Evolutionary conservation across 2,329 filamentous ascomycete genomes (phyloP), one percentile per base, ranked within the genome.

Genomic region (Cladosporium halotolerans): DNA sequence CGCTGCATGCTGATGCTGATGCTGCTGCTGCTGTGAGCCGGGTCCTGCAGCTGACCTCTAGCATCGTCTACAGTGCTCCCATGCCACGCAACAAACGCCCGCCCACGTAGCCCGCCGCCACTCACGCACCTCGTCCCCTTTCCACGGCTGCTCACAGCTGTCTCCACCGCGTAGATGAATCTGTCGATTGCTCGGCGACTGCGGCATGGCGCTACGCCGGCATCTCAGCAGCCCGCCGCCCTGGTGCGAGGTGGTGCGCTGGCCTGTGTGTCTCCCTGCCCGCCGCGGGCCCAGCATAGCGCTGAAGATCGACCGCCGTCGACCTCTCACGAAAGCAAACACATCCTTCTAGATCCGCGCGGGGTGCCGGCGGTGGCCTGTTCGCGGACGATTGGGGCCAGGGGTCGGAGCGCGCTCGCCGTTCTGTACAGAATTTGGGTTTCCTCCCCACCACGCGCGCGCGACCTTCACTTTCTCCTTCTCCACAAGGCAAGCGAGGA

Each of bases 81-180:
- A 18, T 18, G 16, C 16, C 16, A 28, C 23, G 23, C 23, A 28
- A 28, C 23, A 28, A 7, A 28, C 23, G 23, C 23, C 23, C 23
- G 23, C 23, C 23, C 23, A 28, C 23, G 23, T 28, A 5, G 23
- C 23, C 23, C 23, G 23, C 16, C 36, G 36, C 36, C n/a, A 7
- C 40, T 14, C 48, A 44, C 48, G 48, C 39, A 44, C 28, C 18
- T 44, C 48, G 11, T n/a, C 31, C 40, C 33, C n/a, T 38, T 43
- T 51, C 48, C 10, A 44, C 48, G 48, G 48, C 31, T 51, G 28
- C 48, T 32, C n/a, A 51, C 48, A 51, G 48, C 19, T 6, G 11
- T 23, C 40, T 33, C 48, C 47, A 43, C 41, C 23, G 18, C 16
- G 40, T 18, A 28, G 47, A 50, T 36, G 39, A 43, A 42, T 41